Percentiles rank a stretch among this genome's conserved stretches.
phyloP scores from a whole-genome alignment of 768 basidiomycete genomes.

The Suillus occidentalis region DNA sequence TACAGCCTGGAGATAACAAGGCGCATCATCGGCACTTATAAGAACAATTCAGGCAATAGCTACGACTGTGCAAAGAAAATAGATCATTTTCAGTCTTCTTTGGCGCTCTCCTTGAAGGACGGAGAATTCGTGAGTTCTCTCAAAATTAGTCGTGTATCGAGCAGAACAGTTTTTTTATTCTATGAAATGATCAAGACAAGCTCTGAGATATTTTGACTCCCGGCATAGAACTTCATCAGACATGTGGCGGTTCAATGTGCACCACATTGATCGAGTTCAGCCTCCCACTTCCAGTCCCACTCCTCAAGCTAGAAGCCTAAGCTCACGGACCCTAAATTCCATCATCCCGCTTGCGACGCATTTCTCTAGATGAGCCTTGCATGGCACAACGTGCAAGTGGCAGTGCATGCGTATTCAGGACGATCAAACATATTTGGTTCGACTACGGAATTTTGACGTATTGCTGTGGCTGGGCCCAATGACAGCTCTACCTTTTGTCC shows the following conservation, averaged over 20 bases:
- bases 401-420: neutral
- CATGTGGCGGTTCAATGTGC: neutral
- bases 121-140: too few species aligned
- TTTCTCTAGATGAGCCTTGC: neutral
- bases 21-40: slow-evolving; percentile 29
- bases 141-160: too few species aligned
- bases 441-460: neutral
- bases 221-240: neutral
- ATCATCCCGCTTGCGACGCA: neutral
- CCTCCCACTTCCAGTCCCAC: neutral
- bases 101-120: too few species aligned
- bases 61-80: neutral
- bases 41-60: neutral
- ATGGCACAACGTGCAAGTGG: neutral
- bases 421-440: neutral
- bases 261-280: neutral
- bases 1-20: slow-evolving; percentile 46
- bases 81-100: neutral
- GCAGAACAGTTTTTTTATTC: too few species aligned
- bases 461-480: neutral
- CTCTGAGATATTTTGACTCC: too few species aligned
- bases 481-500: neutral
- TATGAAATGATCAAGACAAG: too few species aligned
- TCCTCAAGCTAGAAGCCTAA: neutral
- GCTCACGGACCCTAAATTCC: neutral